Percentiles rank a stretch among this genome's conserved stretches.
Conservation (phyloP, 1,284 basidiomycete species). For the Porogramme epimiltina region DNA sequence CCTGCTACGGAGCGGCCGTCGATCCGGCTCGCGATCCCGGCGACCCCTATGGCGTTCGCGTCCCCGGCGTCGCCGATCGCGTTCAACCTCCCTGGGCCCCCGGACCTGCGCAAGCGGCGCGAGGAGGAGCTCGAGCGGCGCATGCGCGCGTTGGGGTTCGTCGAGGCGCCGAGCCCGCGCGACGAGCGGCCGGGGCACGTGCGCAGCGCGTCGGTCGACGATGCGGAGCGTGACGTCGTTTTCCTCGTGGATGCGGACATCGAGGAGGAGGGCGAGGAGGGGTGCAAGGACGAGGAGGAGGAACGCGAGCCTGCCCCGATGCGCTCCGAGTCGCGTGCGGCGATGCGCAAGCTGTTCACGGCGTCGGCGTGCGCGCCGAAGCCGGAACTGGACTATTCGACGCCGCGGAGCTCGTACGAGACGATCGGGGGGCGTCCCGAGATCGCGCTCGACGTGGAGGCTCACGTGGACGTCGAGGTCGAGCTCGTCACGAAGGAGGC, state of each 20-base stretch:
- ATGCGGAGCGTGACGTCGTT: conserved; percentile 16
- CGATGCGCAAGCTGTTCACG: conserved; percentile 17
- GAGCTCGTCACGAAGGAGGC: conserved; percentile 16
- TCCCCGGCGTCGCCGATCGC: conserved; percentile 12
- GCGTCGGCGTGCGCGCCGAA: background rate
- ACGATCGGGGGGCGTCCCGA: background rate
- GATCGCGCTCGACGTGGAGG: background rate
- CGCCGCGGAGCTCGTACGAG: too few species aligned
- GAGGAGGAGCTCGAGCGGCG: conserved; percentile 18
- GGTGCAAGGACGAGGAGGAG: background rate
- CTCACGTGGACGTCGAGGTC: conserved; percentile 3
- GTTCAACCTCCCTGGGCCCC: conserved; percentile 17
- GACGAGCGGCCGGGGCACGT: background rate
- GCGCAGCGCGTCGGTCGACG: conserved; percentile 4
- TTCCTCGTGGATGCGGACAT: conserved; percentile 15
- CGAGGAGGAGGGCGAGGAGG: conserved; percentile 3
- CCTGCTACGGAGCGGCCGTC: conserved; percentile 4
- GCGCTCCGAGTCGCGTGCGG: conserved; percentile 16
- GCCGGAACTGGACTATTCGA: background rate
- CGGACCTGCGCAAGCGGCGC: conserved; percentile 16
- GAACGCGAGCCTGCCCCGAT: conserved; percentile 2
- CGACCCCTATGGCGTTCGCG: background rate
- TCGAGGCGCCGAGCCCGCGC: conserved; percentile 11
- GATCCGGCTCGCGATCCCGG: conserved; percentile 11
- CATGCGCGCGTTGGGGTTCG: conserved; percentile 21